These are phyloP conservation scores for Penicillium manginii DNA, from an alignment of 495 filamentous ascomycete species.

Conservation along the genomic window DNA sequence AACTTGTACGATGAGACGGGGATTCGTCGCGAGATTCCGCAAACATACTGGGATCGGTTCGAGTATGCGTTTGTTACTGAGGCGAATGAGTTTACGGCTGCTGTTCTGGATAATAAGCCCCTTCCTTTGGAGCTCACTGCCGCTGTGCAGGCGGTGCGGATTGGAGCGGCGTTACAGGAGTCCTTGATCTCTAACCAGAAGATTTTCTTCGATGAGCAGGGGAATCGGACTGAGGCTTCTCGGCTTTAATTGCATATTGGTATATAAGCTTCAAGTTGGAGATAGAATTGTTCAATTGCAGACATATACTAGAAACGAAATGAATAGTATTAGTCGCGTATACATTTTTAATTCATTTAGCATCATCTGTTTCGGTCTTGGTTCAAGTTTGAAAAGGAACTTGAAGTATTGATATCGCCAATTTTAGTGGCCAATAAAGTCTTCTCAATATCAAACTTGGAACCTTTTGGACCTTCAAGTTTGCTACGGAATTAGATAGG, in stretches of 20 bases:
- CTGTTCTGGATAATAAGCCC: constrained; percentile 52
- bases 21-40: constrained; percentile 58
- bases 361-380: no score
- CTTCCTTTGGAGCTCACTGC: constrained; percentile 58
- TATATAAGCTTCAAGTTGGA: background rate
- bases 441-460: no score
- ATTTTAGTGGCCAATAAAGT: no score
- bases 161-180: constrained; percentile 65
- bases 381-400: no score
- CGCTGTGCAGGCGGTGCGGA: constrained; percentile 62
- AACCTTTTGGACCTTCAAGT: no score
- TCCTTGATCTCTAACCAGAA: constrained; percentile 57
- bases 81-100: constrained; percentile 61
- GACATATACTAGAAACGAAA: background rate
- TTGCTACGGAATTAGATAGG: no score
- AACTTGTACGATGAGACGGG: constrained; percentile 53
- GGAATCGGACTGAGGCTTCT: constrained; percentile 41
- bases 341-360: no score
- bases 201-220: constrained; percentile 58
- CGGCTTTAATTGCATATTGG: constrained; percentile 9
- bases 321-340: background rate
- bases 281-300: background rate
- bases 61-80: constrained; percentile 65
- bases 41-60: constrained; percentile 64
- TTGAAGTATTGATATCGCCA: no score